These are phyloP conservation scores for Oryza glumipatula DNA, from an alignment of 176 grass and related monocot species.

Conservation along the genomic window DNA sequence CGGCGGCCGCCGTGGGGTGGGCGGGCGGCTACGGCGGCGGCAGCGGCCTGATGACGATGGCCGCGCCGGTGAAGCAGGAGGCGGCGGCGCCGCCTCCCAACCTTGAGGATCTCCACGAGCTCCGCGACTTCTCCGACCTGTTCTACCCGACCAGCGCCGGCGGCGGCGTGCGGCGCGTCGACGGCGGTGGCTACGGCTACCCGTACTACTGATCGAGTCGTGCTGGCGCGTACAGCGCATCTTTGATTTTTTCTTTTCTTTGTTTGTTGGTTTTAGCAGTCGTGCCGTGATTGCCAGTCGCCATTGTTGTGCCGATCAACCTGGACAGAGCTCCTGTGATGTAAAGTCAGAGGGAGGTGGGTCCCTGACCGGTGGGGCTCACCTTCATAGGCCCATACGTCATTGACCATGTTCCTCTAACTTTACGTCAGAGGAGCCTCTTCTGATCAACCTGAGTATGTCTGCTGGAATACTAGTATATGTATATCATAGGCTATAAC, in stretches of 20 bases:
- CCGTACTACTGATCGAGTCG: slow-evolving; percentile 38
- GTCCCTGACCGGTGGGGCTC: too few species aligned
- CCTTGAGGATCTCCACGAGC: slow-evolving; percentile 44
- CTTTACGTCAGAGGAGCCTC: too few species aligned
- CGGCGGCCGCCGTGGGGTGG: not conserved
- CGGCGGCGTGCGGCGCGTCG: slow-evolving; percentile 10
- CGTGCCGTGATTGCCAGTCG: not conserved
- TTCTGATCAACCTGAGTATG: too few species aligned
- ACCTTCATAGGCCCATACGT: too few species aligned
- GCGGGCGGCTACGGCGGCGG: not conserved
- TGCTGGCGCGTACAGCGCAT: not conserved
- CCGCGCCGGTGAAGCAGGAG: not conserved
- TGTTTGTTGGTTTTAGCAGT: not conserved
- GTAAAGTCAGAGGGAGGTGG: too few species aligned
- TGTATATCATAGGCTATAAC: too few species aligned
- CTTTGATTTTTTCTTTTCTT: not conserved
- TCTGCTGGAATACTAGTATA: too few species aligned
- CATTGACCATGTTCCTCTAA: too few species aligned
- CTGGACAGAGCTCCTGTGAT: too few species aligned
- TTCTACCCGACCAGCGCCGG: slow-evolving; percentile 21
- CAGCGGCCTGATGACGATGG: not conserved
- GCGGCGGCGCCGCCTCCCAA: not conserved
- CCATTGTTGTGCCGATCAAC: not conserved
- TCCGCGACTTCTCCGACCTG: slow-evolving; percentile 46
- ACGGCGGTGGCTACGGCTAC: not conserved